Conservation (phyloP, 225 moss, liverwort and hornwort genomes). For the Physcomitrellopsis africana region DNA sequence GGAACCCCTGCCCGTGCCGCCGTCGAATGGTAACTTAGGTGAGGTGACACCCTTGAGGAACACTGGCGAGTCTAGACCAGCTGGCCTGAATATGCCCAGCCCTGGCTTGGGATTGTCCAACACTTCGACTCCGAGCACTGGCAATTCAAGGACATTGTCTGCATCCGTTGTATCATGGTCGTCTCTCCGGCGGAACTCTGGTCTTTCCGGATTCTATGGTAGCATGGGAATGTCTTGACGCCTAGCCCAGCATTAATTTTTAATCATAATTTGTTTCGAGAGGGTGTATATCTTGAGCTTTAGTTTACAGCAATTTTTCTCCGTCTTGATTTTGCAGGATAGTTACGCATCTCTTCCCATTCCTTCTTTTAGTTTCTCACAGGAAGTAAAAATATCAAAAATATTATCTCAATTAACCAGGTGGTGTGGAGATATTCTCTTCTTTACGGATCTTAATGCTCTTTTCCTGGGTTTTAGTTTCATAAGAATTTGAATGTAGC, state of each 20-base stretch:
- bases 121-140: constrained; percentile 20
- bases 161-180: constrained; percentile 29
- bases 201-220: constrained; percentile 29
- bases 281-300: constrained; percentile 22
- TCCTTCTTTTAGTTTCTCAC: constrained; percentile 13
- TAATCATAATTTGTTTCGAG: constrained; percentile 14
- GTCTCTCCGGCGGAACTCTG: constrained; percentile 36
- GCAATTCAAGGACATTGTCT: constrained; percentile 24
- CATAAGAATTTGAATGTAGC: neutral
- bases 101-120: constrained; percentile 26
- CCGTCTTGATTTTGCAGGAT: constrained; percentile 36
- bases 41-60: constrained; percentile 18
- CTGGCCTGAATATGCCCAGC: constrained; percentile 22
- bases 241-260: neutral
- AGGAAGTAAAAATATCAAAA: neutral
- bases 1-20: constrained; percentile 1
- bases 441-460: constrained; percentile 13
- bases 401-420: neutral
- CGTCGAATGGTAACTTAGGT: neutral
- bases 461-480: neutral
- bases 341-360: constrained; percentile 9
- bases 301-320: constrained; percentile 29
- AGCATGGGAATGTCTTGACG: neutral
- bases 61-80: constrained; percentile 25
- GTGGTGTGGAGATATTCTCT: constrained; percentile 7